Conservation (phyloP, 2,329 filamentous ascomycete genomes). For the Beauveria scarabaeidicola region DNA sequence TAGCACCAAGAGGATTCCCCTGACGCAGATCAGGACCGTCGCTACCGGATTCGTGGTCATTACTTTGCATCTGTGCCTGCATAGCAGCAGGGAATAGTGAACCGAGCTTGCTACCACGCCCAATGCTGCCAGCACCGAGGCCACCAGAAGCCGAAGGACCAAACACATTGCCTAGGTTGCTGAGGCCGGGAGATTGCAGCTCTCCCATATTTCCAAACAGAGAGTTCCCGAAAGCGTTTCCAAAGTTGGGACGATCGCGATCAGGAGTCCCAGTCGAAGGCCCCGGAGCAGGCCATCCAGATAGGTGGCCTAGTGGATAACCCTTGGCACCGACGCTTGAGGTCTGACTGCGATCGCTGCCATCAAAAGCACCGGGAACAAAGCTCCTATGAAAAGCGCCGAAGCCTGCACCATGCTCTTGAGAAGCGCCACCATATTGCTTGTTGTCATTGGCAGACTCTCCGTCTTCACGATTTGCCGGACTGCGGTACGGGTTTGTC, state of each 20-base stretch:
- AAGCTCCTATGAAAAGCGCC: slow-evolving; percentile 46
- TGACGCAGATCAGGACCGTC: slow-evolving; percentile 50
- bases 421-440: slow-evolving; percentile 32
- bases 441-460: slow-evolving; percentile 43
- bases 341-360: slow-evolving; percentile 85
- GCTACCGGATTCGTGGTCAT: slow-evolving; percentile 59
- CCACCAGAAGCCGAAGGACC: slow-evolving; percentile 49
- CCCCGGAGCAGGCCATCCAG: slow-evolving; percentile 51
- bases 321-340: slow-evolving; percentile 77
- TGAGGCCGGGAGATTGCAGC: slow-evolving; percentile 64
- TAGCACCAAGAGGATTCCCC: slow-evolving; percentile 54
- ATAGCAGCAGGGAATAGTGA: slow-evolving; percentile 81
- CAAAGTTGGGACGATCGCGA: slow-evolving; percentile 49
- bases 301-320: slow-evolving; percentile 57
- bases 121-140: slow-evolving; percentile 55
- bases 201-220: slow-evolving; percentile 72
- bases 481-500: slow-evolving; percentile 94
- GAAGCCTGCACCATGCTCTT: slow-evolving; percentile 40
- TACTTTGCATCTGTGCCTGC: slow-evolving; percentile 80
- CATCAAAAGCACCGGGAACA: slow-evolving; percentile 47
- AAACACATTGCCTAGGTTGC: slow-evolving; percentile 61
- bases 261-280: slow-evolving; percentile 60
- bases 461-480: slow-evolving; percentile 57
- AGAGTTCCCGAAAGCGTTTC: slow-evolving; percentile 64
- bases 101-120: slow-evolving; percentile 72